Evolutionary conservation across 345 rosid genomes (phyloP), one percentile per base, ranked within the genome.

Genomic region (Excoecaria cochinchinensis): DNA sequence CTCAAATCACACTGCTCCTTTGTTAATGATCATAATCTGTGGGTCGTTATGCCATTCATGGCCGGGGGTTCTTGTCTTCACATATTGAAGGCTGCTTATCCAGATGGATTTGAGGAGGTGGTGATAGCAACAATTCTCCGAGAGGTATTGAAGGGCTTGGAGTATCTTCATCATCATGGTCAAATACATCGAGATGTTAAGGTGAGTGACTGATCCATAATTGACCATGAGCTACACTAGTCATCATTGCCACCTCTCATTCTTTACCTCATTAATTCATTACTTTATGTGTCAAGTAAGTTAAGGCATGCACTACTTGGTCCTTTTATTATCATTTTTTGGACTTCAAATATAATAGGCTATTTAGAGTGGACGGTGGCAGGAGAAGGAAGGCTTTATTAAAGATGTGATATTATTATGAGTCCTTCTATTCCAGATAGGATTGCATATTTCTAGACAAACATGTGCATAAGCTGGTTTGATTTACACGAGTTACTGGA

Each of bases 21-120:
- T 71, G 99, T 93, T 69, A 89, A 80, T 63, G 98, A 90, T 69
- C 99, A 95, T 71, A 95, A 87, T 79, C 67, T 95, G 75, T 95
- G 99, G 99, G 93, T 95, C 55, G 91, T 93, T 61, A 95, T 95
- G 99, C 98, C 99, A 25, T 95, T 80, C 84, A 95, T 95, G 98
- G 79, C 99, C 61, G 99, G 99, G 47, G 99, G 99, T 22, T 95
- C 99, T 71, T 95, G 97, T 79, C 98, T 93, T 77, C 99, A 95
- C 80, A 93, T 95, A 53, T 71, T 95, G 76, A 95, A 95, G 87
- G 99, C 99, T 70, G 98, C 93, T 10, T 84, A 89, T 82, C 89
- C 98, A 48, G 97, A 93, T 78, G 99, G 98, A 56, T 95, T 95
- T 75, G 99, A 95, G 88, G 99, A 95, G 85, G 80, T 74, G 39